Evolutionary conservation across 331 rosid genomes (phyloP), one percentile per base, ranked within the genome.

Genomic region (Malus hybrid): DNA sequence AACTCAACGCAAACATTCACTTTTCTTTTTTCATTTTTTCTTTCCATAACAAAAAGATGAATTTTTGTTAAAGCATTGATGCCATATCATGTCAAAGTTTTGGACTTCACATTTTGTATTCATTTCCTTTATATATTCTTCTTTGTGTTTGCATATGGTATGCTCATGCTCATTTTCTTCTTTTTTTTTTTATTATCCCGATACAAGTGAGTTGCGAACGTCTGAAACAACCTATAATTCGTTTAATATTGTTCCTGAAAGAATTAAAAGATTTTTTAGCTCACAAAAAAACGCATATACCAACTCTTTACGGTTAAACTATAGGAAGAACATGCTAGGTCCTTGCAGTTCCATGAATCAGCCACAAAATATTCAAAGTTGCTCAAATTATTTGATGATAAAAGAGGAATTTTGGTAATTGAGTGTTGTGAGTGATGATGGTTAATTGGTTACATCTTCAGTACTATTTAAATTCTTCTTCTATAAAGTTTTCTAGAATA

Each of bases 361-460:
- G n/a, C 18, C 56, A 15, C n/a, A 50, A 50, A 6, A 50, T 50
- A 16, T 50, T 14, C 55, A 14, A 14, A 2, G 55, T 48, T 48
- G 55, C 55, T 14, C 55, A 16, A 14, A 48, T 48, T 14, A 48
- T 48, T 48, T 0, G 19, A 14, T 48, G 6, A 16, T 15, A 28
- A 30, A 32, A 29, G 20, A n/a, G 60, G 10, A 22, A 2, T 6
- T 46, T 12, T 32, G 74, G 30, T 6, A 70, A 30, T 28, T 30
- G 74, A 70, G 65, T 30, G 34, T 16, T 55, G 52, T 5, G 34
- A 68, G 58, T 74, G 48, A 22, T 42, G 61, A 64, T 68, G 36
- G 70, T 19, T 6, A 78, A 63, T 19, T 70, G 74, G 87, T 62
- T 79, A 64, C 84, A 65, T 55, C 79, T 26, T 55, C 11, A 2